These are phyloP conservation scores for Aspergillus pseudoviridinutans DNA, from an alignment of 2,329 filamentous ascomycete species.

Conservation along the genomic window DNA sequence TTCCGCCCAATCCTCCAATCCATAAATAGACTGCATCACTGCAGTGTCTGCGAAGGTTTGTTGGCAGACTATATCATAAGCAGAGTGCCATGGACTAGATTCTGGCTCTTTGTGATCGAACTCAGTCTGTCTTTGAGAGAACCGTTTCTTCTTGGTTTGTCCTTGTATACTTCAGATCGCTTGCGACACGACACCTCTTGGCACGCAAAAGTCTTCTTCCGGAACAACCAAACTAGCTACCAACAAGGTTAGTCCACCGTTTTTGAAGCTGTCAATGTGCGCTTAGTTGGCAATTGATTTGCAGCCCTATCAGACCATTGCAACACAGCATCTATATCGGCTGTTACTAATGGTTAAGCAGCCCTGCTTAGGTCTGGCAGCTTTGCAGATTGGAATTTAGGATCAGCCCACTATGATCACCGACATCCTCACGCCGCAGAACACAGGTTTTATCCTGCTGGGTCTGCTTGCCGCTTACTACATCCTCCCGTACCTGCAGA, in stretches of 20 bases:
- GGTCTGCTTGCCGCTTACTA: constrained; percentile 53
- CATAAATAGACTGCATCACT: constrained; percentile 11
- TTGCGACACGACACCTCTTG: background rate
- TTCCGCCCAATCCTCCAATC: background rate
- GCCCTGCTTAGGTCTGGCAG: background rate
- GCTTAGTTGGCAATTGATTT: background rate
- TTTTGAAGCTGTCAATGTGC: background rate
- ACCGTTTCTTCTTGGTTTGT: background rate
- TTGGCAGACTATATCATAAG: background rate
- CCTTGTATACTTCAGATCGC: no score
- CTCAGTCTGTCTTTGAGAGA: background rate
- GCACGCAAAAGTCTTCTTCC: background rate
- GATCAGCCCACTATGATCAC: constrained; percentile 21
- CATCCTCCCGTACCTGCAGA: constrained; percentile 55
- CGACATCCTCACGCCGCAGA: constrained; percentile 24
- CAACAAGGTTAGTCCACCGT: background rate
- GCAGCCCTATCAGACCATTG: no score
- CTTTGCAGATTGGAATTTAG: background rate
- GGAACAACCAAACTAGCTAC: background rate
- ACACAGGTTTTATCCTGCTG: constrained; percentile 41
- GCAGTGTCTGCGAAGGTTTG: background rate
- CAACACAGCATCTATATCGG: background rate
- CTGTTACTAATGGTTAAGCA: background rate
- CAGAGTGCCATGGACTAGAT: background rate
- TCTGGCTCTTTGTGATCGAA: background rate